Base-by-base conservation (phyloP, 495 filamentous ascomycete genomes). In the Saxophila tyrrhenica region DNA sequence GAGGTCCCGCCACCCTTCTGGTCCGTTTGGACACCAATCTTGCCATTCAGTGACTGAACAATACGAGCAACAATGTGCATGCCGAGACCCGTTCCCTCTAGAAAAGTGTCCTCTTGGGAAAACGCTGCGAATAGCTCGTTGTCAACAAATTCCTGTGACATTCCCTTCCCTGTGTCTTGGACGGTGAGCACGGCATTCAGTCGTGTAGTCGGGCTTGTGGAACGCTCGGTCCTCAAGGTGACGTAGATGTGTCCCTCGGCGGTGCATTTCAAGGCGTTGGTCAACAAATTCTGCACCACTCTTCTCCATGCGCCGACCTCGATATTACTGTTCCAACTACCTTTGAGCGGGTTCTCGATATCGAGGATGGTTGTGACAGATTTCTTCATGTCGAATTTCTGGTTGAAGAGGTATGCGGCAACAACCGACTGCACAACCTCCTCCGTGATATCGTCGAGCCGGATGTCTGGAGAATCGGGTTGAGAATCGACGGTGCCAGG, bases 261-360 rank as follows among this genome's bases (percentile, higher is more conserved):
- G 3, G 68, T 70, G 51, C 66, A 70, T 43, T 70, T 70, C 15
- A 70, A 43, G n/a, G 66, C 52, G 42, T 70, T 70, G 3, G 54
- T 54, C 11, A 70, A 52, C 2, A 69, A 49, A 48, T 68, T 68
- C 63, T 69, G 67, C 16, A 65, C 25, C 15, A 69, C 62, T 17
- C 65, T 47, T 49, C 21, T 59, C 53, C 3, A 62, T 56, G 10
- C 48, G 46, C 32, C 35, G 21, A 21, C 32, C 7, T 19, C 19
- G 9, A 45, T 25, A 11, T 23, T 16, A 32, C 52, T 46, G 1
- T 17, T 52, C 52, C 47, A 56, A 15, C 47, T 43, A 15, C 20
- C 10, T 1, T 25, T 32, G 9, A 13, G 3, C 16, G 45, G 15
- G 13, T 38, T 43, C 13, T 60, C 57, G 25, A 60, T 49, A 15